Evolutionary conservation across 441 rosid genomes (phyloP), one percentile per base, ranked within the genome.

Genomic region (Corymbia citriodora): DNA sequence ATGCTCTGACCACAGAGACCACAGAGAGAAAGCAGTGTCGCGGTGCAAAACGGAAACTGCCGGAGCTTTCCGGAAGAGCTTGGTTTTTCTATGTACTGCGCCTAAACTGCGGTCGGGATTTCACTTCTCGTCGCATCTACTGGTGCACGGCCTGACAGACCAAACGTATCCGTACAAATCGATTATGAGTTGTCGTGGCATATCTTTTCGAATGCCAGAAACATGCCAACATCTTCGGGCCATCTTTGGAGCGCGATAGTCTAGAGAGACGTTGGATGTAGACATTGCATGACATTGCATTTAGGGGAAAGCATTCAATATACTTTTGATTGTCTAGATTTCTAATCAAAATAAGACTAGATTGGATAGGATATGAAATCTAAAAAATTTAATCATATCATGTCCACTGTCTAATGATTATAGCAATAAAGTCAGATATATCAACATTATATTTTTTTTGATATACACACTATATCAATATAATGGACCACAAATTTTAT

Each of bases 241-340:
- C 45, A 40, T 40, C 45, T 72, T 10, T 72, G 82, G 49, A 18
- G 49, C 13, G 27, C 25, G 48, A 33, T 33, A 33, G 48, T 14
- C 33, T 11, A 7, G 14, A 36, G 40, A 36, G 40, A 70, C 11
- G 48, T 72, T 72, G 18, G 15, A 17, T 10, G 82, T 33, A 33
- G 36, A 72, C 11, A 1, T 10, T 18, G 1, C 25, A 1, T 72
- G 36, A 72, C 11, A 1, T 10, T 18, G 1, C 25, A 1, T 72
- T n/a, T 18, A 18, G 1, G 49, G 23, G 21, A 36, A 36, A 36
- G 82, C 82, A 72, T 72, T 33, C 0, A 1, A 4, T 36, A 3
- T 36, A 36, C 40, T 3, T 36, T 36, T 36, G 40, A 4, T 36
- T 36, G 40, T 36, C 5, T 36, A 36, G 3, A 36, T 36, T 36